Evolutionary conservation across 192 early-diverging fungal species (phyloP).

Genomic region (Rhizophagus clarus): DNA sequence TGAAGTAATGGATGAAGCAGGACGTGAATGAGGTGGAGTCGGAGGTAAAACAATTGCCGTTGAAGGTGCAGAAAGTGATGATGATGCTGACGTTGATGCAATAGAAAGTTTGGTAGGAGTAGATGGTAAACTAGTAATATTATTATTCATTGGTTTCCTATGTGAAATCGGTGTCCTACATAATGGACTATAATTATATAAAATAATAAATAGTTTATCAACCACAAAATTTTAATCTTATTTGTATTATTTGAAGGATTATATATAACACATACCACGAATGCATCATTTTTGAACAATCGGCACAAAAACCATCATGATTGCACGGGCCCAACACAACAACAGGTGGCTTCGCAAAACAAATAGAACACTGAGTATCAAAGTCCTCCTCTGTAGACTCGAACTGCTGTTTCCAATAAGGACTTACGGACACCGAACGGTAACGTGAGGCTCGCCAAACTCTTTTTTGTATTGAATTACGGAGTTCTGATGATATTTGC

Average conservation of each 20-base stretch:
- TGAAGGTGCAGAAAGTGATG: constrained; percentile 17
- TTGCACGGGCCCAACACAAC: constrained; percentile 48
- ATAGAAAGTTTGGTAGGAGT: constrained; percentile 14
- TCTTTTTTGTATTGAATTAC: constrained; percentile 40
- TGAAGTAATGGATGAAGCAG: constrained; percentile 21
- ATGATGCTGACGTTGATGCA: constrained; percentile 5
- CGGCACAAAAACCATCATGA: constrained; percentile 49
- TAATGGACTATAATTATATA: constrained; percentile 1
- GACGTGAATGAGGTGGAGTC: constrained; percentile 22
- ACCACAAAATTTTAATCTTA: not conserved
- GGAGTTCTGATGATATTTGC: constrained; percentile 35
- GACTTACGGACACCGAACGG: constrained; percentile 35
- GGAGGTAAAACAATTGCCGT: constrained; percentile 30
- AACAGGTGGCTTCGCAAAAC: constrained; percentile 49
- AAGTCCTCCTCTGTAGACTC: constrained; percentile 25
- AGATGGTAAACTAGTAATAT: not conserved
- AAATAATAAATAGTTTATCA: not conserved
- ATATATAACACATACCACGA: constrained; percentile 25
- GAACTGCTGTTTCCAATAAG: constrained; percentile 18
- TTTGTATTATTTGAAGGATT: not conserved
- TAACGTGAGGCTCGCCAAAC: constrained; percentile 38
- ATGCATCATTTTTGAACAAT: constrained; percentile 42
- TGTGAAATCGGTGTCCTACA: constrained; percentile 21
- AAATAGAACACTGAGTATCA: constrained; percentile 48
- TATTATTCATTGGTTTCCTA: constrained; percentile 1